Percentiles rank a stretch among this genome's conserved stretches.
These are phyloP conservation scores for Dictyostelium citrinum DNA, from an alignment of 78 protist genomes.

Conservation along the genomic window DNA sequence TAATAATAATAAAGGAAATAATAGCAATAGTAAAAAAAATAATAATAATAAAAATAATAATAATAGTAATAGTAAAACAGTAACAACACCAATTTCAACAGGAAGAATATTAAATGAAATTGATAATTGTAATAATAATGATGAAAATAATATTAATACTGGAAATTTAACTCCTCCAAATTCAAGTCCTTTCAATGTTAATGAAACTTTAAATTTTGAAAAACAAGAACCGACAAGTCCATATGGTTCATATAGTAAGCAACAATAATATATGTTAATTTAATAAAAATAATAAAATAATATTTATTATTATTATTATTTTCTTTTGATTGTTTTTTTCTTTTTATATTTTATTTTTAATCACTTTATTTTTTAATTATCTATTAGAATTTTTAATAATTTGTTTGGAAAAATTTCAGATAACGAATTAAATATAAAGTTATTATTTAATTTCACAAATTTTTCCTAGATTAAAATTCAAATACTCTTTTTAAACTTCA, in stretches of 20 bases:
- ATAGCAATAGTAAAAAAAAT: background rate
- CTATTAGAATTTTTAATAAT: background rate
- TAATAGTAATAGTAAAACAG: background rate
- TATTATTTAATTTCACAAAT: constrained; percentile 6
- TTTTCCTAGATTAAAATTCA: constrained; percentile 18
- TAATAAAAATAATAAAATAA: background rate
- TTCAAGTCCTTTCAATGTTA: background rate
- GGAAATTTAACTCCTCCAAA: background rate
- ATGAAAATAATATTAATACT: background rate
- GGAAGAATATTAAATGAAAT: background rate
- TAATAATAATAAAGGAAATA: background rate
- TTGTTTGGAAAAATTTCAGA: background rate
- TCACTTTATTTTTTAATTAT: background rate
- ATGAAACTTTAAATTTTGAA: background rate
- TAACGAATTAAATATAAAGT: background rate
- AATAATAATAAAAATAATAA: background rate
- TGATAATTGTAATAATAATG: background rate
- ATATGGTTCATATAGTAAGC: constrained; percentile 1
- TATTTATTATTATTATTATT: background rate
- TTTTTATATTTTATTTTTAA: background rate
- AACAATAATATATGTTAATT: background rate
- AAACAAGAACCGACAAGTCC: constrained; percentile 15
- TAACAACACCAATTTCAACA: background rate
- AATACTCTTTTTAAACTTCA: background rate
- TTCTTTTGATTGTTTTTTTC: background rate